A percentile compares a stretch with the other conserved stretches of the same genome.
These are phyloP conservation scores for Penicillium arizonense DNA, from an alignment of 495 filamentous ascomycete species.

Conservation along the genomic window DNA sequence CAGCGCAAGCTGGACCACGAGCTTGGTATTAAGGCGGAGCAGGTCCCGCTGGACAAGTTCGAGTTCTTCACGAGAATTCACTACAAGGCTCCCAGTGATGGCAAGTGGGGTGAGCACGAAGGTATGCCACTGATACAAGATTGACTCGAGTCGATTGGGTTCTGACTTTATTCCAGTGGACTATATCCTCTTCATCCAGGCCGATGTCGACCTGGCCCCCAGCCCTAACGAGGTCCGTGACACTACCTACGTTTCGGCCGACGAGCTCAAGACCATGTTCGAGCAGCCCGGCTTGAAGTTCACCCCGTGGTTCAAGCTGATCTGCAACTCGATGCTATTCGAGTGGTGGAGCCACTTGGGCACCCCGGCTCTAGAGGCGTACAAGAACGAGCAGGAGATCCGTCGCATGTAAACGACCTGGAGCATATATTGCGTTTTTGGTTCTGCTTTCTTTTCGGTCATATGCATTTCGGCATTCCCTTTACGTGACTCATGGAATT, in stretches of 20 bases:
- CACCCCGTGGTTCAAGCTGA: constrained; percentile 99
- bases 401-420: constrained; percentile 66
- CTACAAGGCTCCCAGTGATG: constrained; percentile 95
- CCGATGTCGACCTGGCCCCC: constrained; percentile 74
- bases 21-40: constrained; percentile 83
- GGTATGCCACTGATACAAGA: constrained; percentile 54
- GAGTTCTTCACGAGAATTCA: constrained; percentile 95
- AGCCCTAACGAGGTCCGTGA: constrained; percentile 89
- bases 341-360: constrained; percentile 97
- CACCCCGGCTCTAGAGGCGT: constrained; percentile 71
- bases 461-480: neutral
- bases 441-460: neutral
- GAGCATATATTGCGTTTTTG: neutral
- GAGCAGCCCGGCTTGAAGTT: constrained; percentile 75
- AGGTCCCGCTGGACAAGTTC: constrained; percentile 91
- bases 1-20: constrained; percentile 93
- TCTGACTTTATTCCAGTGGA: constrained; percentile 63
- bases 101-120: constrained; percentile 98
- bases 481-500: constrained; percentile 10
- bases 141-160: neutral
- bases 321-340: constrained; percentile 95
- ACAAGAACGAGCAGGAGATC: constrained; percentile 81
- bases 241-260: constrained; percentile 75
- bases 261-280: constrained; percentile 85
- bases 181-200: constrained; percentile 98